A percentile compares a stretch with the other conserved stretches of the same genome.
These are phyloP conservation scores for Rhizopus delemar DNA, from an alignment of 371 early-diverging fungal species.

Conservation along the genomic window DNA sequence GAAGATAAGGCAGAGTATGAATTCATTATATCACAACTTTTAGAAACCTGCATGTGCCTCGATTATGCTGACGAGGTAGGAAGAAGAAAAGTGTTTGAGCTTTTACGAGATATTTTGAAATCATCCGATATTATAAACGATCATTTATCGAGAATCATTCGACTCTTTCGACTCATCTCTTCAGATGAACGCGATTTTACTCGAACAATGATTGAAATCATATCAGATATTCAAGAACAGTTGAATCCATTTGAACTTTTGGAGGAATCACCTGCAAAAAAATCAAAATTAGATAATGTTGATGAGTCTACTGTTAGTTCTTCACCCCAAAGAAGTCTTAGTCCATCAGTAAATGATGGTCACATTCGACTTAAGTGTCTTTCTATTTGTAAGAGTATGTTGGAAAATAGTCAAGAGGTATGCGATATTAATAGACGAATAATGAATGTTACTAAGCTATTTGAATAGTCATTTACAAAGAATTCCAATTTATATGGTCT, in stretches of 20 bases:
- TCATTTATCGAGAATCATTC: constrained; percentile 69
- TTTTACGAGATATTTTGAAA: constrained; percentile 76
- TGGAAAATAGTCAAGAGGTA: constrained; percentile 73
- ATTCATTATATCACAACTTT: constrained; percentile 76
- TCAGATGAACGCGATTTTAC: constrained; percentile 86
- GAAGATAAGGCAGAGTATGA: constrained; percentile 46
- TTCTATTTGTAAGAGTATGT: constrained; percentile 69
- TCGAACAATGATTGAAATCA: constrained; percentile 75
- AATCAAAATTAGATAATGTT: constrained; percentile 16
- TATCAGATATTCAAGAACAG: constrained; percentile 49
- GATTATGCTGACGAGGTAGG: constrained; percentile 91
- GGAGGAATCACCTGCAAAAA: constrained; percentile 16
- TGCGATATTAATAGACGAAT: not conserved
- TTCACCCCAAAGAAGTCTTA: not conserved
- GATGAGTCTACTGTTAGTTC: not conserved
- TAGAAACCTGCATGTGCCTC: constrained; percentile 72
- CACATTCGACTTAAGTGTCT: constrained; percentile 46
- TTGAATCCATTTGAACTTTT: not conserved
- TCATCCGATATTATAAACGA: constrained; percentile 71
- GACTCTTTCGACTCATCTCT: constrained; percentile 72
- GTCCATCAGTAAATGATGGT: not conserved
- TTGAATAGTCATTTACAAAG: constrained; percentile 56
- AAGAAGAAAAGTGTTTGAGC: constrained; percentile 74
- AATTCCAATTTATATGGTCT: constrained; percentile 79
- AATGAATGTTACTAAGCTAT: not conserved